Evolutionary conservation across 129 eudicot genomes (phyloP), one percentile per base, ranked within the genome.

Genomic region (Flaveria bidentis): DNA sequence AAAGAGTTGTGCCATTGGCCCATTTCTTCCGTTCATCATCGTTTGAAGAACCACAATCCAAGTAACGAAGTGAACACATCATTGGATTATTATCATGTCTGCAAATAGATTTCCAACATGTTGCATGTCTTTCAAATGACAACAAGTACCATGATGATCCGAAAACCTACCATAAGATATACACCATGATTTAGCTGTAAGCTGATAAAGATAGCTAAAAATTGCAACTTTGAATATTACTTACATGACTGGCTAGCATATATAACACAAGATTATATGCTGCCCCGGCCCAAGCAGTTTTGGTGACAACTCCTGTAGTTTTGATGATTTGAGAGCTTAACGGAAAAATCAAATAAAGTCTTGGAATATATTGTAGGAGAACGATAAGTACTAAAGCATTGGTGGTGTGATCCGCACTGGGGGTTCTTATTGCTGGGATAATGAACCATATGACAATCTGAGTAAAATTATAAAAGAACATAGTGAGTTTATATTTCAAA

Each of bases 211-310:
- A 45, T 9, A 2, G 53, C 26, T 46, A 33, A 63, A 71, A 41
- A 2, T 49, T 2, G 13, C 22, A 60, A 20, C 71, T 63, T 15
- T 4, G 42, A 14, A 41, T 42, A 20, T 25, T 72, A 78, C 96
- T 25, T 81, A 93, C 98, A 81, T 93, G 98, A 79, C 98, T 93
- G 42, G 97, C 97, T 74, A 93, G 64, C 97, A 91, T 93, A 79
- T 87, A 93, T 65, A 91, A 84, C 10, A 91, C 81, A 23, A 93
- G 90, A 91, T 93, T 91, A 67, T 93, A 93, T 6, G 96, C 97
- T 14, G 98, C 98, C 10, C 98, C 98, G 1, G 98, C 96, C 98
- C 98, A 91, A 11, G 97, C 98, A 1, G 98, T 93, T 44, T 86
- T 89, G 63, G 98, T 84, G 76, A 91, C 91, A 12, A 93, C 91